Evolutionary conservation across 257 asterid species (phyloP).

Genomic region (Solanum gandarillasii): DNA sequence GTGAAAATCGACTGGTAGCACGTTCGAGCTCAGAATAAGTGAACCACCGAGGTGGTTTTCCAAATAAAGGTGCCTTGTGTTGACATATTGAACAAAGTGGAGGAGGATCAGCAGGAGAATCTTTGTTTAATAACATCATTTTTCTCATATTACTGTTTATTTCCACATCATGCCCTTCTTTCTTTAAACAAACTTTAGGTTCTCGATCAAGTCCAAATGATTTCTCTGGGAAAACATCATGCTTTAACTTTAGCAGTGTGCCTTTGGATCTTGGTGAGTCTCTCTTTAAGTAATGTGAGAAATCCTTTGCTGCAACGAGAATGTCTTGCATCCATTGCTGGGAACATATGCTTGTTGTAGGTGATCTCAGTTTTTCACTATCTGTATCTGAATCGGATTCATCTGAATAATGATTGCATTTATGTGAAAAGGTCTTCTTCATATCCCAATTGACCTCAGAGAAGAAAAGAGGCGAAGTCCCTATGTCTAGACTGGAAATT

Average conservation of each 20-base stretch:
- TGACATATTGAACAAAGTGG: constrained; percentile 78
- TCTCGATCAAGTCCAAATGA: constrained; percentile 5
- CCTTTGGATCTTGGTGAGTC: constrained; percentile 16
- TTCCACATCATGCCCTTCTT: constrained; percentile 5
- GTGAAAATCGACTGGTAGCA: constrained; percentile 63
- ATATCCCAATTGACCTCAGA: constrained; percentile 38
- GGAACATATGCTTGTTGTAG: constrained; percentile 41
- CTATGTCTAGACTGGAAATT: constrained; percentile 41
- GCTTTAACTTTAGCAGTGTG: constrained; percentile 14
- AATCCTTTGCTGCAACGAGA: constrained; percentile 38
- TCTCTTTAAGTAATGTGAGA: constrained; percentile 23
- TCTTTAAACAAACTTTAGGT: constrained; percentile 4
- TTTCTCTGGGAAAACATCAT: constrained; percentile 5
- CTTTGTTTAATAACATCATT: constrained; percentile 29
- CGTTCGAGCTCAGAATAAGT: constrained; percentile 59
- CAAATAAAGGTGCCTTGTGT: constrained; percentile 68
- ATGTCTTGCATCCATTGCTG: constrained; percentile 45
- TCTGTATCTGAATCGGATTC: constrained; percentile 53
- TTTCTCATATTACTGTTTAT: constrained; percentile 42
- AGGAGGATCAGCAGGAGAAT: constrained; percentile 56
- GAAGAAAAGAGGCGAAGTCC: constrained; percentile 30
- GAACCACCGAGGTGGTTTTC: constrained; percentile 62
- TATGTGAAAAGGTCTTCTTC: constrained; percentile 20
- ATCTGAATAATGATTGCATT: constrained; percentile 8
- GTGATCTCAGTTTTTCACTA: constrained; percentile 38